Evolutionary conservation across 176 grass and related monocot species (phyloP).

Genomic region (Zoysia japonica): DNA sequence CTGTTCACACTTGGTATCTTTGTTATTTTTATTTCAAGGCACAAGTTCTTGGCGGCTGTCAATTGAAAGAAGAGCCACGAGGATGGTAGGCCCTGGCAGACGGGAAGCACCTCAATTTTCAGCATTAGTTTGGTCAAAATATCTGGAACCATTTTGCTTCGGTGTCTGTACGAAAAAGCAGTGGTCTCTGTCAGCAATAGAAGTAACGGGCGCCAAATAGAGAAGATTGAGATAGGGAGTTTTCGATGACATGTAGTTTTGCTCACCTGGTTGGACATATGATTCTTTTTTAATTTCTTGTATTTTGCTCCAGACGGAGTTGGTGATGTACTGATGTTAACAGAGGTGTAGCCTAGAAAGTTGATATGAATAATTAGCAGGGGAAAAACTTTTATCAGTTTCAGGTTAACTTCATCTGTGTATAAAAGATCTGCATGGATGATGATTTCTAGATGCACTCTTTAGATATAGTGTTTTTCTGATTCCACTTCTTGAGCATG

Average conservation of each 20-base stretch:
- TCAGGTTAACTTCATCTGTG: neutral
- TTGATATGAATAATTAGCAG: slow-evolving; percentile 50
- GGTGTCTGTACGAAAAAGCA: slow-evolving; percentile 17
- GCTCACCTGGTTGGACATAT: slow-evolving; percentile 53
- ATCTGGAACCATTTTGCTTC: slow-evolving; percentile 18
- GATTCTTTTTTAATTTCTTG: slow-evolving; percentile 48
- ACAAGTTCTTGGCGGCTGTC: slow-evolving; percentile 44
- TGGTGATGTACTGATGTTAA: slow-evolving; percentile 32
- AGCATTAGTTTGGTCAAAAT: slow-evolving; percentile 27
- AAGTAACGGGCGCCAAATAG: slow-evolving; percentile 25
- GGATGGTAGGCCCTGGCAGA: slow-evolving; percentile 40
- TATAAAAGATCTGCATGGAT: neutral
- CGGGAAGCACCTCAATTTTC: slow-evolving; percentile 37
- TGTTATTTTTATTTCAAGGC: slow-evolving; percentile 42
- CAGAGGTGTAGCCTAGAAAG: slow-evolving; percentile 42
- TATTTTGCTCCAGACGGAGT: slow-evolving; percentile 27
- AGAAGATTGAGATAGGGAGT: slow-evolving; percentile 37
- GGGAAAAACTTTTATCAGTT: slow-evolving; percentile 45
- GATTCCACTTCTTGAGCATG: no score
- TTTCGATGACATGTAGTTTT: slow-evolving; percentile 41
- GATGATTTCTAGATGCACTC: no score
- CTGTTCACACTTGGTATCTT: slow-evolving; percentile 20
- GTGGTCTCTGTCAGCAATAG: slow-evolving; percentile 16
- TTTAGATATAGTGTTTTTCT: no score
- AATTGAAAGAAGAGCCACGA: slow-evolving; percentile 58